Conservation (phyloP, 2,329 filamentous ascomycete species). For the Penicillium sp. region DNA sequence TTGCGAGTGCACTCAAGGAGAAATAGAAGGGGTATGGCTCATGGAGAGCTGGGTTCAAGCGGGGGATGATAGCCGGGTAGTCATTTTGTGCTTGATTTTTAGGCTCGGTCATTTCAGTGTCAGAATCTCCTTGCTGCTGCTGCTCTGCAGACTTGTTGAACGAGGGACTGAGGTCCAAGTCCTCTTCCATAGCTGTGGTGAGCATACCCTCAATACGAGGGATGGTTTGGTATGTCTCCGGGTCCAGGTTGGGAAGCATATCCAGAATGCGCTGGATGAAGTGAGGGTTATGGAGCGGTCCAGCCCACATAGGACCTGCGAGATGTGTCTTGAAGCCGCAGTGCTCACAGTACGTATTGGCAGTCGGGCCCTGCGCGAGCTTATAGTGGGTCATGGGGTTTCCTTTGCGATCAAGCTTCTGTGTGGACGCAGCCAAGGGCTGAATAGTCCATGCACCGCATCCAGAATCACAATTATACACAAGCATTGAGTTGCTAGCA, state of each 20-base stretch:
- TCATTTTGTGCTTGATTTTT: constrained; percentile 22
- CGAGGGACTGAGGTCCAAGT: constrained; percentile 36
- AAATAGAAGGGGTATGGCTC: constrained; percentile 88
- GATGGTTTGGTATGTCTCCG: constrained; percentile 75
- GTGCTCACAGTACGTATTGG: constrained; percentile 72
- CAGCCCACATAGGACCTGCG: constrained; percentile 92
- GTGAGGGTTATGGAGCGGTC: constrained; percentile 78
- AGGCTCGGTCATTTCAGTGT: constrained; percentile 13
- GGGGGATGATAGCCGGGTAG: constrained; percentile 45
- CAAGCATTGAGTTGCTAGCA: constrained; percentile 87
- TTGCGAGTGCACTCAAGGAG: constrained; percentile 72
- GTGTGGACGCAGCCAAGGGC: constrained; percentile 70
- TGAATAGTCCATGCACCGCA: constrained; percentile 93
- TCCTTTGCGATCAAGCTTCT: constrained; percentile 70
- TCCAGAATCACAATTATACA: constrained; percentile 87
- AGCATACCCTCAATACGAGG: constrained; percentile 89
- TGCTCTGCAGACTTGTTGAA: not conserved
- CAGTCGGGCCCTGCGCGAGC: constrained; percentile 71
- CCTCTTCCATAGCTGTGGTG: constrained; percentile 81
- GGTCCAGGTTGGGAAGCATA: constrained; percentile 68
- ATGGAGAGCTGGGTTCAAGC: constrained; percentile 62
- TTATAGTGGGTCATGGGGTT: constrained; percentile 76
- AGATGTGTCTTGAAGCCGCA: constrained; percentile 87
- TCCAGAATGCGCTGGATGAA: constrained; percentile 81
- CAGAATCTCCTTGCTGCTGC: constrained; percentile 13